Evolutionary conservation across 2,329 filamentous ascomycete genomes (phyloP), one percentile per base, ranked within the genome.

Genomic region (Emergomyces orientalis): DNA sequence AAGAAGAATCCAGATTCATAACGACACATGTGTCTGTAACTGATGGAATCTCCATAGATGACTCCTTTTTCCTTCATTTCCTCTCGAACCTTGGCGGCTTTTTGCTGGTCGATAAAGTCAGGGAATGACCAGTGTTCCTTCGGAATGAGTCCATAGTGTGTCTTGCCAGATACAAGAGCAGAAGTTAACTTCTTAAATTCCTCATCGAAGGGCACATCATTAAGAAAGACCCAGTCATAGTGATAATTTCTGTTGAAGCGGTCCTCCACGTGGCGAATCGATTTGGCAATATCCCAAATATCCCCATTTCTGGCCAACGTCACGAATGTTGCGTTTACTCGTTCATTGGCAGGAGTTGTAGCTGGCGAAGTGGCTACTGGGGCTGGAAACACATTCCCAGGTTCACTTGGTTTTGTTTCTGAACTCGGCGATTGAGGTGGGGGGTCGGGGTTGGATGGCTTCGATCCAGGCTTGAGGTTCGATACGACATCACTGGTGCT

Each of bases 1-100:
- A 97, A 99, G 84, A 99, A 99, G 83, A 99, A 99, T 47, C 94
- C 94, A 8, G 93, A 97, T 78, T 99, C 94, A 74, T 96, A 99
- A 67, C 94, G 90, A 79, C 94, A 99, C 94, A 99, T 99, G 82
- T 99, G 95, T 67, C 94, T 87, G 81, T 99, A 99, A 79, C 90
- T 96, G 78, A 96, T 80, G 13, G 91, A 96, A 77, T 97, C 94
- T 65, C 94, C 94, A 74, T 99, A 99, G 77, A 99, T 99, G 76
- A 99, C 96, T 80, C 97, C 95, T 74, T 88, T 86, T 75, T 90
- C 84, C 63, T 85, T 86, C 94, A 99, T 99, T 70, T 97, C 90
- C 79, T 97, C 88, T 65, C 94, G 89, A 65, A 94, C 91, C 77
- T 90, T 89, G 72, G 85, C 85, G 51, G 94, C 95, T 80, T 89